Evolutionary conservation across 2,329 filamentous ascomycete genomes (phyloP), one percentile per base, ranked within the genome.

Genomic region (Tolypocladium sp.): DNA sequence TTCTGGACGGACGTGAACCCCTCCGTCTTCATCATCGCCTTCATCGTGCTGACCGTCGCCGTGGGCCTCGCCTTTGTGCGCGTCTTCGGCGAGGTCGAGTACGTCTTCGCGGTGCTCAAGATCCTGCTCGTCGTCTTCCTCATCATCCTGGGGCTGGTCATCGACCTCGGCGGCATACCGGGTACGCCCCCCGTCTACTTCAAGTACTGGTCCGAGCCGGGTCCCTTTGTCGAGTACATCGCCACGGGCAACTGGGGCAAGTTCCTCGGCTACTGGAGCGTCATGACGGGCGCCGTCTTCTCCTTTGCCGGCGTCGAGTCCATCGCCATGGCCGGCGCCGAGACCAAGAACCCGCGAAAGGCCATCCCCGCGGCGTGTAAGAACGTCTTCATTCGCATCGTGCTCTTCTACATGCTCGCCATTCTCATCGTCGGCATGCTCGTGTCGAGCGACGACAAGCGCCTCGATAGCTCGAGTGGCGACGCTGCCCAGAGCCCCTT

Each of bases 391-490:
- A 77, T 82, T 71, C 79, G 82, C 58, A 84, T 85, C 64, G 62
- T 84, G 55, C 76, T 84, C 66, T 76, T 85, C 60, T 85, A 85
- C 68, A 83, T 89, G 74, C 85, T 87, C 53, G 79, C 81, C 20
- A 87, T 88, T 55, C 83, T 91, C 69, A 85, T 90, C 70, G 88
- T 89, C 59, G 87, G 89, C 25, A 82, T 83, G 42, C 78, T 92
- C 0, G 79, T 90, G 42, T 81, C 82, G 54, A 84, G 82, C 38
- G 69, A 73, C 33, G 86, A 83, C 61, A 77, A 82, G 38, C 84
- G 76, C 17, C 76, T 87, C 41, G 69, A 77, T 65, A 67, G 76
- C 55, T 69, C 70, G n/a, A 75, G 72, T 38, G 79, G 77, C 40
- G 76, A 70, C 27, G 78, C 81, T 3, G 78, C 79, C 1, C 76